A percentile compares a stretch with the other conserved stretches of the same genome.
phyloP scores from a whole-genome alignment of 345 rosid species.

The Rhizophora mangle region DNA sequence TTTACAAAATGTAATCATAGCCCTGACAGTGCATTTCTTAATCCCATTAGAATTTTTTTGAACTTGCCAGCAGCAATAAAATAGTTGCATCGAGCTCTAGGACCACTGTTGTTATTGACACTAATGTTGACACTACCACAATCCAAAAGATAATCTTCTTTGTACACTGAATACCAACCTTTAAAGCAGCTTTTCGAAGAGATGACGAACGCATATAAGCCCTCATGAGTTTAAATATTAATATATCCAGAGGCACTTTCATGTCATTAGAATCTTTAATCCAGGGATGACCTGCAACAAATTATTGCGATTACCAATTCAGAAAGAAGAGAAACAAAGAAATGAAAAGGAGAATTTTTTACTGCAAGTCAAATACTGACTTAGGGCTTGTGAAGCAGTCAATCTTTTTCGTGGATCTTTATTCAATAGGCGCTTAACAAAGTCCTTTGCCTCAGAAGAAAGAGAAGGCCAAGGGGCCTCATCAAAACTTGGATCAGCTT shows the following conservation, averaged over 20 bases:
- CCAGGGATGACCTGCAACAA: slow-evolving; percentile 88
- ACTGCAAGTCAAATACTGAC: slow-evolving; percentile 38
- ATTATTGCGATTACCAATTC: slow-evolving; percentile 8
- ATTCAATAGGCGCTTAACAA: slow-evolving; percentile 68
- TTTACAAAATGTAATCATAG: no score
- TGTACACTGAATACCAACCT: slow-evolving; percentile 40
- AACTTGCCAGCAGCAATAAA: neutral
- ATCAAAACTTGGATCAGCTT: slow-evolving; percentile 82
- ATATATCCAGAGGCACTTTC: slow-evolving; percentile 70
- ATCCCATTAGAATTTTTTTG: neutral
- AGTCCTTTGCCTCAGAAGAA: slow-evolving; percentile 82
- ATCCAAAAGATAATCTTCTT: slow-evolving; percentile 3
- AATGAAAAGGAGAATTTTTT: neutral
- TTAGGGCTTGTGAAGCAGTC: slow-evolving; percentile 89
- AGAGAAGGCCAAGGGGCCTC: slow-evolving; percentile 92
- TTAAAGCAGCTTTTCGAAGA: slow-evolving; percentile 82
- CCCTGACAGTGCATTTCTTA: neutral
- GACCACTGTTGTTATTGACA: neutral
- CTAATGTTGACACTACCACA: neutral
- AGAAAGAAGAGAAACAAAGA: neutral
- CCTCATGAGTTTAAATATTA: slow-evolving; percentile 70
- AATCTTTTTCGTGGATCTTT: slow-evolving; percentile 85
- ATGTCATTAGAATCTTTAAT: slow-evolving; percentile 42
- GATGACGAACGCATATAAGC: slow-evolving; percentile 78
- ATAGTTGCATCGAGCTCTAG: neutral